These are phyloP conservation scores for Sugiyamaella castrensis DNA, from an alignment of 1,139 yeast genomes.

Conservation along the genomic window DNA sequence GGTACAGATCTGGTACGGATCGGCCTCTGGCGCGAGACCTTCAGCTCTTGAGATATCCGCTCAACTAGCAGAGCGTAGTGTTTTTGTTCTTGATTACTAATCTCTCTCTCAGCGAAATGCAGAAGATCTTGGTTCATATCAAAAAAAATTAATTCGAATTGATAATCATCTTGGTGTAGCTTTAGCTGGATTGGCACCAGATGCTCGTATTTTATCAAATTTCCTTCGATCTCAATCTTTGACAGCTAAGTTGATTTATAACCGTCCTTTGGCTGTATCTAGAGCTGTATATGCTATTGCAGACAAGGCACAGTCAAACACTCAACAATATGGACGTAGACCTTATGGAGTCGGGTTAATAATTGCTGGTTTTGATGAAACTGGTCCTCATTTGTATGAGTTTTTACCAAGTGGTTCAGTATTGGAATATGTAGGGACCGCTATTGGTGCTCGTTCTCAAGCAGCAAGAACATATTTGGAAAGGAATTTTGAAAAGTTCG, in stretches of 20 bases:
- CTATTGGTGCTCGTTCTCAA: constrained; percentile 98
- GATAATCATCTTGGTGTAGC: constrained; percentile 95
- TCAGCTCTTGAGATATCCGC: neutral
- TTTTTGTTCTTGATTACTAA: neutral
- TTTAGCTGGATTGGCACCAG: constrained; percentile 96
- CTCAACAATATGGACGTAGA: constrained; percentile 93
- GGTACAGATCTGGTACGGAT: neutral
- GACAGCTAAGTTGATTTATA: constrained; percentile 79
- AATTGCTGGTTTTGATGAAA: constrained; percentile 88
- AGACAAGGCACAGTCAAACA: constrained; percentile 94
- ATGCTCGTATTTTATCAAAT: constrained; percentile 88
- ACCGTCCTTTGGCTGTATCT: constrained; percentile 81
- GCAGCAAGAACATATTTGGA: constrained; percentile 96
- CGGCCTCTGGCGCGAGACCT: neutral
- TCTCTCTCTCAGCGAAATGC: constrained; percentile 60
- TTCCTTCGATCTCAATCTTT: constrained; percentile 88
- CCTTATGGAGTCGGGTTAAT: constrained; percentile 97
- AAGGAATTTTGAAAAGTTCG: constrained; percentile 69
- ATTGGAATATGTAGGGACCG: constrained; percentile 86
- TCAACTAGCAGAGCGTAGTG: no score
- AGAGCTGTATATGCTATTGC: constrained; percentile 86
- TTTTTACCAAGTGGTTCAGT: constrained; percentile 96
- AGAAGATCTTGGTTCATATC: constrained; percentile 95
- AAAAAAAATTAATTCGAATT: constrained; percentile 84
- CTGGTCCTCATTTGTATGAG: constrained; percentile 92